Conservation (phyloP, 108 stramenopile genomes). For the Skeletonema costatum region DNA sequence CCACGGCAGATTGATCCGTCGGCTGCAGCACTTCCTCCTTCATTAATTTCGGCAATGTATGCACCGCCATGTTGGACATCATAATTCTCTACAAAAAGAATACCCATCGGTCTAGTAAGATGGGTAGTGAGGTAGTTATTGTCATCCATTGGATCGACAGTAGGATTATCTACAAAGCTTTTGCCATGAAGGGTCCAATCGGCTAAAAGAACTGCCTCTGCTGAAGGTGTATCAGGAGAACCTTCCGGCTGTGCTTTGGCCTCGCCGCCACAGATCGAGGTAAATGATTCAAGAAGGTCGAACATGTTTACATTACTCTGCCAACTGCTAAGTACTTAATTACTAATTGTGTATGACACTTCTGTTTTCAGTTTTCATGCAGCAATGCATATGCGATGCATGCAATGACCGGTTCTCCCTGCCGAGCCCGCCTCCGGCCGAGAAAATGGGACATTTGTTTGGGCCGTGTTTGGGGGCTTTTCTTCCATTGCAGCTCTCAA, state of each 20-base stretch:
- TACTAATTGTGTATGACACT: no score
- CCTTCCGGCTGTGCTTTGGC: neutral
- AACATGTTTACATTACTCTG: neutral
- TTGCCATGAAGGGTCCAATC: neutral
- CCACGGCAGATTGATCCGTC: slow-evolving; percentile 48
- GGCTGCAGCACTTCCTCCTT: slow-evolving; percentile 54
- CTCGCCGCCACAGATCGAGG: neutral
- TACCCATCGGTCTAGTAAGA: slow-evolving; percentile 67
- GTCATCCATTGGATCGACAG: slow-evolving; percentile 73
- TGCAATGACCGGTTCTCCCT: no score
- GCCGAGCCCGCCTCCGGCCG: no score
- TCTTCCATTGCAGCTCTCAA: no score
- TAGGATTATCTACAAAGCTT: neutral
- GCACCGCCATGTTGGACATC: slow-evolving; percentile 69
- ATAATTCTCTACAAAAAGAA: slow-evolving; percentile 78
- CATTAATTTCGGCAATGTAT: slow-evolving; percentile 63
- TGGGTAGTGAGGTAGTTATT: slow-evolving; percentile 60
- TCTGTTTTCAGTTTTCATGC: no score
- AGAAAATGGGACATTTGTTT: no score
- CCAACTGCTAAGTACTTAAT: no score
- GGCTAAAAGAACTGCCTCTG: neutral
- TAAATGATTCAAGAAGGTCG: neutral
- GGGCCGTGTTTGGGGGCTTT: no score
- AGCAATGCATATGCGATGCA: no score
- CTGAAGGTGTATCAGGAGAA: neutral